Evolutionary conservation across 495 filamentous ascomycete genomes (phyloP), one percentile per base, ranked within the genome.

Genomic region (Tuber calosporum): DNA sequence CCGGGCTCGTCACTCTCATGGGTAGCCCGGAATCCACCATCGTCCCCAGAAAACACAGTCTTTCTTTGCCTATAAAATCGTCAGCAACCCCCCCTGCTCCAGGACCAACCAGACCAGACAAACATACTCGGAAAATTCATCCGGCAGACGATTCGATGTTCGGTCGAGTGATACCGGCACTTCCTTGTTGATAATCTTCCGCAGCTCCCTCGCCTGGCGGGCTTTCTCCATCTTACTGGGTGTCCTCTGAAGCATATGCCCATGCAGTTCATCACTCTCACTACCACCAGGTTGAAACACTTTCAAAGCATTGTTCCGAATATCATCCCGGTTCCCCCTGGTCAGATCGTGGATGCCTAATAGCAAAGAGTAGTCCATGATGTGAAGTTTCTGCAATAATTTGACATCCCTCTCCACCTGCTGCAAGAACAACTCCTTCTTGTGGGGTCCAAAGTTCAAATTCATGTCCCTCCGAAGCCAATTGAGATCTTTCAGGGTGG

Each of bases 291-390:
- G 95, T 78, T 97, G 93, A 84, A 98, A 99, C 15, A 99, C 93
- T 77, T 94, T 90, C 41, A 99, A 85, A 0, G 93, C 97, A 83
- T 96, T 98, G 83, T 94, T 94, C 42, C 95, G 91, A 30, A 99
- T 86, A 42, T 97, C 96, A 79, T 98, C 95, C 80, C 96, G 93
- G 78, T 99, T 99, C 39, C 95, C 95, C 73, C 89, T 88, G 42
- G 88, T 87, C 15, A 94, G 81, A 82, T 98, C 95, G 80, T 99
- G 95, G 45, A 97, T 96, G 43, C 96, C 95, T 26, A 99, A 89
- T 58, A 99, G 84, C 70, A 99, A 88, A 22, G 94, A 97, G 83
- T 99, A 99, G 81, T 99, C 95, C 95, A 99, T 99, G 77, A 99
- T 97, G 79, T 95, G 91, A 43, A 98, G 85, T 77, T 85, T 87